Conservation (phyloP, 768 basidiomycete genomes). For the Lentinula edodes region DNA sequence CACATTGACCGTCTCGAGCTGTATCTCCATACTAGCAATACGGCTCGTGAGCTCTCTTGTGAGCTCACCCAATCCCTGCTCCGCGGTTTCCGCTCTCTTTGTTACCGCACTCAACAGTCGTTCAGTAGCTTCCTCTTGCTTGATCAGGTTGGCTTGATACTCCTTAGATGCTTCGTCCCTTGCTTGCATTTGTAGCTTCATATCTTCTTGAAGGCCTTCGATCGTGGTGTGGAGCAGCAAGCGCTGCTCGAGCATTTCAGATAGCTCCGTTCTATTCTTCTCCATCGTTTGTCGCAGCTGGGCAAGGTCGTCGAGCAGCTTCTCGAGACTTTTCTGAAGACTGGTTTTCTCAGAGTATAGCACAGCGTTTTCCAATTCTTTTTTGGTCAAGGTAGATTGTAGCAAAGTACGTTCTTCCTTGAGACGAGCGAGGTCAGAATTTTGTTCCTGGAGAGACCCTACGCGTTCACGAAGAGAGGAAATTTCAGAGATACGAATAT, state of each 20-base stretch:
- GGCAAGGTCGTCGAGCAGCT: background rate
- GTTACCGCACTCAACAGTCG: constrained; percentile 20
- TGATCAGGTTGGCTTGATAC: constrained; percentile 6
- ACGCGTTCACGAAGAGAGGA: constrained; percentile 1
- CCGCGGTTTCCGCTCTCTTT: constrained; percentile 21
- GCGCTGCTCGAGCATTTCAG: background rate
- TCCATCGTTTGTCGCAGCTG: background rate
- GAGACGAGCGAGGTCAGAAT: background rate
- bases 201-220: background rate
- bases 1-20: background rate
- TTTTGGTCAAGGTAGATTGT: constrained; percentile 14
- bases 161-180: background rate
- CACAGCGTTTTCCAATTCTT: constrained; percentile 14
- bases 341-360: background rate
- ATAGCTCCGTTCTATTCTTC: background rate
- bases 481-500: background rate
- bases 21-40: background rate
- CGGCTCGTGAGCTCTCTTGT: constrained; percentile 17
- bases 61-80: constrained; percentile 16
- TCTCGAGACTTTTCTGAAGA: background rate
- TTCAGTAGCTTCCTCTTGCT: constrained; percentile 14
- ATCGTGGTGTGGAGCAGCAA: background rate
- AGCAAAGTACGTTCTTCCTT: background rate
- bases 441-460: background rate
- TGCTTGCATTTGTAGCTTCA: background rate